These are phyloP conservation scores for Eremothecium sinecaudum DNA, from an alignment of 1,139 yeast species.

Conservation along the genomic window DNA sequence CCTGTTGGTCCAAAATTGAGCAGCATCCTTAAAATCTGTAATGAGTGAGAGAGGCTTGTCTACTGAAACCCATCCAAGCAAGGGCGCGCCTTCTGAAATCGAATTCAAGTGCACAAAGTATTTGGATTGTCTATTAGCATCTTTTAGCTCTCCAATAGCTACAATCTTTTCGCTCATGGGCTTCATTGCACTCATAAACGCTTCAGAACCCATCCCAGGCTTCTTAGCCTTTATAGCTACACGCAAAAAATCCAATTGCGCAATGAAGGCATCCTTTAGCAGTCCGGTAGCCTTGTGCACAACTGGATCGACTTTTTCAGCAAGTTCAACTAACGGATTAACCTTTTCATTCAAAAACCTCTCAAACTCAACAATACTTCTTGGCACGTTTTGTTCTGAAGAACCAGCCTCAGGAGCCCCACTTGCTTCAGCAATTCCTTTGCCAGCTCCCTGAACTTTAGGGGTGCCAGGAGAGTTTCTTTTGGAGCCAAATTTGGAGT, in stretches of 20 bases:
- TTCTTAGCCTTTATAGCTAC: conserved; percentile 54
- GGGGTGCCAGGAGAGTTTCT: conserved; percentile 14
- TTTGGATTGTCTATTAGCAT: conserved; percentile 58
- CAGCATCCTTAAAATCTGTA: conserved; percentile 79
- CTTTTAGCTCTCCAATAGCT: conserved; percentile 56
- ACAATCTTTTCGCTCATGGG: conserved; percentile 62
- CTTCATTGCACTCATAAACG: conserved; percentile 46
- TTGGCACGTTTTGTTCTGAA: conserved; percentile 31
- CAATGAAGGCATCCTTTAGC: conserved; percentile 51
- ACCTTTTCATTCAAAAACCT: conserved; percentile 44
- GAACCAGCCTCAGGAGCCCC: conserved; percentile 12
- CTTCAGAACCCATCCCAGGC: conserved; percentile 51
- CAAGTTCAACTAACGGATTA: conserved; percentile 50
- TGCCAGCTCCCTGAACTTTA: conserved; percentile 4
- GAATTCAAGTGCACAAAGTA: conserved; percentile 67
- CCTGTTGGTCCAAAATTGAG: conserved; percentile 90
- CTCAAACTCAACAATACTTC: conserved; percentile 46
- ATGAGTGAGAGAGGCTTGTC: conserved; percentile 60
- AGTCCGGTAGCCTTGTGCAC: conserved; percentile 52
- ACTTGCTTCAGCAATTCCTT: conserved; percentile 9
- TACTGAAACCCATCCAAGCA: conserved; percentile 81
- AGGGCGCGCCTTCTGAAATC: conserved; percentile 81
- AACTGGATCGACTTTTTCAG: conserved; percentile 52
- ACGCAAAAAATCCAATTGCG: conserved; percentile 49
- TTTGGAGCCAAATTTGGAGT: conserved; percentile 20